Percentiles rank a stretch among this genome's conserved stretches.
These are phyloP conservation scores for Aspergillus uvarum DNA, from an alignment of 2,329 filamentous ascomycete species.

Conservation along the genomic window DNA sequence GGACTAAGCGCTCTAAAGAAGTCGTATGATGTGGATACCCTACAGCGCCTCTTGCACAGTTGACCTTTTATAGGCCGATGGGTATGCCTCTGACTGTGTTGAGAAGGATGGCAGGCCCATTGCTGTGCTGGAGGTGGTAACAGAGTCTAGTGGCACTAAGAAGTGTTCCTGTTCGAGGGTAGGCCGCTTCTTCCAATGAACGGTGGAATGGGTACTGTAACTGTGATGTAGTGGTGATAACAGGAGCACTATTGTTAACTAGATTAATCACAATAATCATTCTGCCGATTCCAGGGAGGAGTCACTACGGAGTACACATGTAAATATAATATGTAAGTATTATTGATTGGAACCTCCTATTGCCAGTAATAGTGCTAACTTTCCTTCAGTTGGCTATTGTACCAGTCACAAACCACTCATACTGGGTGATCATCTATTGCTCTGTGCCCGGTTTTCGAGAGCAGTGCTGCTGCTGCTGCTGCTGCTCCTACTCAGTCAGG, in stretches of 20 bases:
- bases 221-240: slow-evolving; percentile 1
- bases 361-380: no score
- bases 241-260: neutral
- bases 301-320: neutral
- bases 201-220: neutral
- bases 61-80: slow-evolving; percentile 6
- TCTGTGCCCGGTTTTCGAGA: neutral
- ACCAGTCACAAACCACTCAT: slow-evolving; percentile 7
- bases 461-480: neutral
- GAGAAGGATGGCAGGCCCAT: slow-evolving; percentile 6
- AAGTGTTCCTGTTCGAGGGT: slow-evolving; percentile 6
- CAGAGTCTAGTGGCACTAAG: slow-evolving; percentile 5
- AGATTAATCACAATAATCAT: slow-evolving; percentile 1
- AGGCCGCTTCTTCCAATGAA: slow-evolving; percentile 6
- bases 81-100: slow-evolving; percentile 3
- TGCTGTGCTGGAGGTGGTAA: neutral
- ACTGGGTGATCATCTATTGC: slow-evolving; percentile 1
- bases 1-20: neutral
- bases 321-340: neutral
- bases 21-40: slow-evolving; percentile 9
- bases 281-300: neutral
- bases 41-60: slow-evolving; percentile 10
- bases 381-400: neutral
- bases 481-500: no score
- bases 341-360: neutral